phyloP scores from a whole-genome alignment of 345 rosid genomes.

The Eucalyptus pauciflora region DNA sequence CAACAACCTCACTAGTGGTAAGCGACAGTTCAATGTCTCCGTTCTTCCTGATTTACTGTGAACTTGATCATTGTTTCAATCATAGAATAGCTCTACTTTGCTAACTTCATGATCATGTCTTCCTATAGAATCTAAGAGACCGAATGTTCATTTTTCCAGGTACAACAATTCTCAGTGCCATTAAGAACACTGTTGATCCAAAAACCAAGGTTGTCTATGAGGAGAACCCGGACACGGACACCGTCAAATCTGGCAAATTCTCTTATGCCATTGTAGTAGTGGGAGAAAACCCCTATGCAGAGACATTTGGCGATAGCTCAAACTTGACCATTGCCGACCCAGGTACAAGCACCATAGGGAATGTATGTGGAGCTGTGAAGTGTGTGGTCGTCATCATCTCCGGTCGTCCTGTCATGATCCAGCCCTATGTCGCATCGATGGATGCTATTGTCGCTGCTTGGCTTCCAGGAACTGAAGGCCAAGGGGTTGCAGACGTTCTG shows the following conservation, averaged over 20 bases:
- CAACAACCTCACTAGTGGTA: constrained; percentile 32
- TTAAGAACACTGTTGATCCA: constrained; percentile 35
- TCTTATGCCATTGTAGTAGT: constrained; percentile 46
- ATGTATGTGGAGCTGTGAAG: constrained; percentile 36
- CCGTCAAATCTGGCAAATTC: constrained; percentile 17
- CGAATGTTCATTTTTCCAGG: constrained; percentile 8
- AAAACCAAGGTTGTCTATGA: constrained; percentile 35
- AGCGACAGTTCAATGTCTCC: not conserved
- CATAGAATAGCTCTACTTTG: not conserved
- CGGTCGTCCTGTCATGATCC: constrained; percentile 57
- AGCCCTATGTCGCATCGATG: constrained; percentile 24
- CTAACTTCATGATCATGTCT: not conserved
- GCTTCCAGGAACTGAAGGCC: constrained; percentile 74
- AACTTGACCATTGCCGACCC: constrained; percentile 33
- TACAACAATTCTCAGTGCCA: constrained; percentile 60
- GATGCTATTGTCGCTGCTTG: constrained; percentile 65
- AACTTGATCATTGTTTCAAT: not conserved
- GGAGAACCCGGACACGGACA: constrained; percentile 24
- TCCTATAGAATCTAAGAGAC: not conserved
- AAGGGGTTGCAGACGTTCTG: constrained; percentile 58
- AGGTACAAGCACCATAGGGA: constrained; percentile 31
- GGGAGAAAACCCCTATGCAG: constrained; percentile 63
- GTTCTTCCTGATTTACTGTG: not conserved
- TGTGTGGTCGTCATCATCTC: constrained; percentile 53
- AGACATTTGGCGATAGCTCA: constrained; percentile 45